Evolutionary conservation across 129 eudicot species (phyloP).

Genomic region (Sambucus nigra): DNA sequence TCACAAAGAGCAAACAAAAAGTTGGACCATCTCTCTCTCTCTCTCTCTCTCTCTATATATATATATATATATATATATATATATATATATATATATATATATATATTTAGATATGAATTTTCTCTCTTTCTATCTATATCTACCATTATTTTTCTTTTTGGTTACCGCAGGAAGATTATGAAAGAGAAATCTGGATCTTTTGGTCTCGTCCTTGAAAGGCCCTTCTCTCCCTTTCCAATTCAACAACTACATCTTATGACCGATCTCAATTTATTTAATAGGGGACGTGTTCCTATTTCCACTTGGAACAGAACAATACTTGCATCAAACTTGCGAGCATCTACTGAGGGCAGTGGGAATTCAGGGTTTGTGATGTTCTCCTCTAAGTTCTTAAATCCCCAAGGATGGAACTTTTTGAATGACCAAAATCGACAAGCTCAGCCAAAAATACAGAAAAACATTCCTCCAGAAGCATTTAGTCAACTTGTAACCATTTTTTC

Average conservation of each 20-base stretch:
- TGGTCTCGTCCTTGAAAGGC: slow-evolving; percentile 88
- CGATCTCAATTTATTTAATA: slow-evolving; percentile 54
- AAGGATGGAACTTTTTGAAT: slow-evolving; percentile 63
- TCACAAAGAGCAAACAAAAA: neutral
- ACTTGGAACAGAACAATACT: slow-evolving; percentile 62
- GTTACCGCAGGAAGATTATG: slow-evolving; percentile 56
- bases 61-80: too few relatives aligned
- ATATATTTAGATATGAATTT: too few relatives aligned
- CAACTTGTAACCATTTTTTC: slow-evolving; percentile 71
- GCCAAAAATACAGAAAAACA: slow-evolving; percentile 27
- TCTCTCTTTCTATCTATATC: neutral
- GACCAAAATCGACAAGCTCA: slow-evolving; percentile 33
- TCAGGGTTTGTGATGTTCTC: slow-evolving; percentile 76
- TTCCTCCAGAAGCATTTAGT: slow-evolving; percentile 41
- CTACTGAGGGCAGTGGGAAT: slow-evolving; percentile 60
- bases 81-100: too few relatives aligned
- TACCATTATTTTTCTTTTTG: slow-evolving; percentile 1
- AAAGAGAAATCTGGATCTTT: slow-evolving; percentile 65
- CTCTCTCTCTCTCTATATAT: too few relatives aligned
- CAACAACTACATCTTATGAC: slow-evolving; percentile 54
- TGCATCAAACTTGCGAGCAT: slow-evolving; percentile 51
- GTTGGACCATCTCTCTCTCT: too few relatives aligned
- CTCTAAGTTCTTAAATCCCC: slow-evolving; percentile 51
- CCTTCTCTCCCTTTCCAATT: slow-evolving; percentile 84
- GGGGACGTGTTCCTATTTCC: slow-evolving; percentile 87